Percentiles rank a stretch among this genome's conserved stretches.
These are phyloP conservation scores for Castanea mollissima DNA, from an alignment of 306 rosid genomes.

Conservation along the genomic window DNA sequence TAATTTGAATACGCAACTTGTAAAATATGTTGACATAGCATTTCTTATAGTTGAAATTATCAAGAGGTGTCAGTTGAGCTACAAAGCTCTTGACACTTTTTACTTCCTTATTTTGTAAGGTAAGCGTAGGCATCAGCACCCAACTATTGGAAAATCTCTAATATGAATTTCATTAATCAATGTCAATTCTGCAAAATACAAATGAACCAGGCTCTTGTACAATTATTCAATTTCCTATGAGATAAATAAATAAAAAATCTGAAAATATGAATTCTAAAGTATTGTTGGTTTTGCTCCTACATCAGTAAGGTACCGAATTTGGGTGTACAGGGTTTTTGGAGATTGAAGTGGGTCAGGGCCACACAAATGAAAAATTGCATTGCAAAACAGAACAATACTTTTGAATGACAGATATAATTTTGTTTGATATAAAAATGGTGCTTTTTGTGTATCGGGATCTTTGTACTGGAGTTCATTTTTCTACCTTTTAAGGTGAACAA, in stretches of 20 bases:
- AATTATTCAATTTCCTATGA: not conserved
- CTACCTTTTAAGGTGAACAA: too few species aligned
- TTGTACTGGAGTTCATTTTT: not conserved
- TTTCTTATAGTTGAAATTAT: too few species aligned
- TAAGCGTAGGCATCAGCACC: too few species aligned
- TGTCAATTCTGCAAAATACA: too few species aligned
- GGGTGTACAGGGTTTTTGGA: not conserved
- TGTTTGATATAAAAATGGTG: too few species aligned
- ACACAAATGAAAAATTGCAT: not conserved
- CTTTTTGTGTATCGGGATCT: not conserved
- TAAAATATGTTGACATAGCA: fast-evolving
- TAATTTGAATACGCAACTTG: fast-evolving
- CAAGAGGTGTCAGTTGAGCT: too few species aligned
- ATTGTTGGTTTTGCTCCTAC: not conserved
- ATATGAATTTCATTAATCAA: too few species aligned
- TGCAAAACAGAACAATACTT: not conserved
- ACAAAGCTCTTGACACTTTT: too few species aligned
- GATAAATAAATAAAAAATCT: not conserved
- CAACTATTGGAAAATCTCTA: too few species aligned
- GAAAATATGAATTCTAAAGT: too few species aligned
- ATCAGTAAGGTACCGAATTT: not conserved
- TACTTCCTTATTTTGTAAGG: too few species aligned
- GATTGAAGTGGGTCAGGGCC: not conserved
- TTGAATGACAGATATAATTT: not conserved
- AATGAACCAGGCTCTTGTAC: too few species aligned